Evolutionary conservation across 345 rosid species (phyloP), one percentile per base, ranked within the genome.

Genomic region (Aquilaria malaccensis): DNA sequence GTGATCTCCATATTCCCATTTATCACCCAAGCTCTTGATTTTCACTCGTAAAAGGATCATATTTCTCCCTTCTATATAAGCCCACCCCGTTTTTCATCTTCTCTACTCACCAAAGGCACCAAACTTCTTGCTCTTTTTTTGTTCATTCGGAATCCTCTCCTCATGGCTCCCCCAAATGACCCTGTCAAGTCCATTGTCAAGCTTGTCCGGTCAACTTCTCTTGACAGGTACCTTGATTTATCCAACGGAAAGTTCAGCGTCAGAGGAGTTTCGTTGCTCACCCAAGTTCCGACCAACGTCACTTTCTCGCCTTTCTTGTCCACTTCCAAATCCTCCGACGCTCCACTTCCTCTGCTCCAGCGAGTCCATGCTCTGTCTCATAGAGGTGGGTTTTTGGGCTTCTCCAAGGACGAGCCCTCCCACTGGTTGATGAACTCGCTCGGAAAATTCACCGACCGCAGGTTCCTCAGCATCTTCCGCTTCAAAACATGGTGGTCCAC

Each of bases 401-500:
- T 91, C 80, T 56, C 65, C 51, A 57, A 78, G 37, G 78, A 59
- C 1, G 59, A 67, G 45, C 77, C 80, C 4, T 81, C 87, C 0
- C 67, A 86, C 9, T 48, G 73, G 22, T 61, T 75, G 60, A 67
- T 52, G 47, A 85, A 85, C 78, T 81, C 96, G 33, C 64, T 91
- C 48, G 96, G 98, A 1, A 74, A 73, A 64, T 88, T 88, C 70
- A 70, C 54, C 0, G 72, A 72, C 37, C 67, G 89, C 70, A 81
- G 86, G 2, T 88, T 88, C 51, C 29, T 86, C 37, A 83, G 89
- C 56, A 13, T 84, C 43, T 88, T 91, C 61, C 70, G 98, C 60
- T 91, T 88, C 81, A 91, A 91, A 63, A 86, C 85, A 22, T 91
- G 98, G 96, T 88, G 95, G 95, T 83, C 92, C 5, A 88, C 98